Conservation (phyloP, 2,329 filamentous ascomycete genomes). For the Aspergillus ochraceoroseus region DNA sequence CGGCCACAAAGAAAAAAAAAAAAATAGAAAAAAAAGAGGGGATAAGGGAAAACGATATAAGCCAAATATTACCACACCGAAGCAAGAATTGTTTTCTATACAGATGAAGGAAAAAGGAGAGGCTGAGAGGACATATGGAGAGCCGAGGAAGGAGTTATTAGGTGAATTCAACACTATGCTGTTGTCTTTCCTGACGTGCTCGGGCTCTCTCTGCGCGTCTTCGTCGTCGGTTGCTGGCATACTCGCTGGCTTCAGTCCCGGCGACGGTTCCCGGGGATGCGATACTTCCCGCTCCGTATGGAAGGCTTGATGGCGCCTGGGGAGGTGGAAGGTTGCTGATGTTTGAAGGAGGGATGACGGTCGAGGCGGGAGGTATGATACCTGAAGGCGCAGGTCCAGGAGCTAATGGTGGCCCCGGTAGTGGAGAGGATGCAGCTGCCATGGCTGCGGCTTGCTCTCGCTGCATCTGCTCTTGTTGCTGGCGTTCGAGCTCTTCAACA, state of each 20-base stretch:
- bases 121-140: neutral
- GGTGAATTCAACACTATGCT: constrained; percentile 46
- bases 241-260: constrained; percentile 49
- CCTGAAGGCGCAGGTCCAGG: constrained; percentile 21
- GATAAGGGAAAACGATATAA: constrained; percentile 1
- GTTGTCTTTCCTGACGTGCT: constrained; percentile 43
- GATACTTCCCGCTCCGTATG: constrained; percentile 40
- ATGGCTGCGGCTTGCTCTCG: constrained; percentile 36
- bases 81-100: constrained; percentile 11
- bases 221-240: constrained; percentile 51
- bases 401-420: constrained; percentile 1
- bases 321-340: constrained; percentile 25
- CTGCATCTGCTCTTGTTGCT: constrained; percentile 43
- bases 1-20: neutral
- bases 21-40: constrained; percentile 1
- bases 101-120: constrained; percentile 1
- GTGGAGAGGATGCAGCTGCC: constrained; percentile 24
- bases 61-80: constrained; percentile 5
- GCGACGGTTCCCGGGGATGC: constrained; percentile 43
- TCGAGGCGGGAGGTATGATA: constrained; percentile 24
- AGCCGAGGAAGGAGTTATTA: constrained; percentile 23
- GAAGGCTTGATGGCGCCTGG: constrained; percentile 38
- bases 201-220: constrained; percentile 51
- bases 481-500: constrained; percentile 47
- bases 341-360: constrained; percentile 23